phyloP scores from a whole-genome alignment of 179 eudicot genomes.

The Silene noctiflora region DNA sequence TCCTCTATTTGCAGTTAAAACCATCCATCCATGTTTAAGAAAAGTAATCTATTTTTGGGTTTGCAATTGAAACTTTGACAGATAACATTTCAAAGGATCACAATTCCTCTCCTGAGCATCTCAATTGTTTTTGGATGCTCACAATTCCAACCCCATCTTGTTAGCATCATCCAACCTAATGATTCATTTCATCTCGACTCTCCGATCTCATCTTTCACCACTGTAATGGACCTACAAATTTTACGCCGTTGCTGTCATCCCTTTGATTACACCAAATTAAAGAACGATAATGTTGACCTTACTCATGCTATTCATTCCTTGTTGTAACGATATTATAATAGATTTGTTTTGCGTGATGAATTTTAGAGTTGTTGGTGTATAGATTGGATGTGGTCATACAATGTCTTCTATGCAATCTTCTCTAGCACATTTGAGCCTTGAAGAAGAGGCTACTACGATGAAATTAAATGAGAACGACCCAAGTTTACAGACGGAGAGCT shows the following conservation, averaged over 20 bases:
- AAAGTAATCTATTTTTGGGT: constrained; percentile 18
- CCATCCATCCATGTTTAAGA: neutral
- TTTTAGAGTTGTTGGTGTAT: neutral
- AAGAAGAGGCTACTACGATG: neutral
- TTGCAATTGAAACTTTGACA: constrained; percentile 4
- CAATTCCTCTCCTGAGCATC: neutral
- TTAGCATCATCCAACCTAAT: constrained; percentile 19
- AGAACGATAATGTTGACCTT: neutral
- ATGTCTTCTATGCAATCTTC: constrained; percentile 14
- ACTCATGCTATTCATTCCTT: neutral
- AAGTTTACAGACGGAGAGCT: constrained; percentile 21
- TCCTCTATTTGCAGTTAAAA: neutral
- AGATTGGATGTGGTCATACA: constrained; percentile 1
- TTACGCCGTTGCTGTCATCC: neutral
- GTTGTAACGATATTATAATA: neutral
- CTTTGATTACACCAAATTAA: neutral
- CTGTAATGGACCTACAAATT: neutral
- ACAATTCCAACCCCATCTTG: constrained; percentile 1
- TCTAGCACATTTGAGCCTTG: neutral
- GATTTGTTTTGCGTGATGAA: neutral
- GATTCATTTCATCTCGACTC: neutral
- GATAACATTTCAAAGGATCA: constrained; percentile 7
- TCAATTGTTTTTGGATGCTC: constrained; percentile 8
- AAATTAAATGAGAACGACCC: constrained; percentile 15
- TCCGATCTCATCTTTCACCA: neutral